These are phyloP conservation scores for Lolium multiflorum DNA, from an alignment of 176 grass and related monocot genomes.

Conservation along the genomic window DNA sequence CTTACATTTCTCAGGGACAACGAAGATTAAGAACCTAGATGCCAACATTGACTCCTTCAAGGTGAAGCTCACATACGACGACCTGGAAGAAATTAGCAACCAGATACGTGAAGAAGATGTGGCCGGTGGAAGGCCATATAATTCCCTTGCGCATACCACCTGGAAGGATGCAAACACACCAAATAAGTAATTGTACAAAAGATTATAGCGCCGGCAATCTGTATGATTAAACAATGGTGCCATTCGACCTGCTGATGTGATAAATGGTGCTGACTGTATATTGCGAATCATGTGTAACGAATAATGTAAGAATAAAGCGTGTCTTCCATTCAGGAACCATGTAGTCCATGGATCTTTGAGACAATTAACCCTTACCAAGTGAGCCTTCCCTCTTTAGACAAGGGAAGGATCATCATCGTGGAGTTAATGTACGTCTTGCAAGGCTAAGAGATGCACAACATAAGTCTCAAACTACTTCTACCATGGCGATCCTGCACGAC, in stretches of 20 bases:
- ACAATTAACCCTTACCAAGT: too few relatives aligned
- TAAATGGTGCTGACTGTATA: background rate
- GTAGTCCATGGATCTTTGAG: too few relatives aligned
- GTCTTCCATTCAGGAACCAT: too few relatives aligned
- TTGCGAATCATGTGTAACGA: background rate
- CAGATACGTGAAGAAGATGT: slow-evolving; percentile 62
- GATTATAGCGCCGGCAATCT: background rate
- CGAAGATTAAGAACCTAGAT: slow-evolving; percentile 73
- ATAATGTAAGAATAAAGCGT: slow-evolving; percentile 29
- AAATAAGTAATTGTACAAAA: slow-evolving; percentile 20
- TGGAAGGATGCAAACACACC: slow-evolving; percentile 70
- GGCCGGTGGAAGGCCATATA: slow-evolving; percentile 54
- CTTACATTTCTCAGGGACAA: slow-evolving; percentile 56
- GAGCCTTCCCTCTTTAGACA: too few relatives aligned
- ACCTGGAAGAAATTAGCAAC: slow-evolving; percentile 61
- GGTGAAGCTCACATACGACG: slow-evolving; percentile 60
- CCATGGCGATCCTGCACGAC: too few relatives aligned
- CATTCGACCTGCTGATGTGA: background rate
- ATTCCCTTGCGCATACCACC: slow-evolving; percentile 22
- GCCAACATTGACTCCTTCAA: slow-evolving; percentile 66
- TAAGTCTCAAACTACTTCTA: too few relatives aligned
- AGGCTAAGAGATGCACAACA: too few relatives aligned
- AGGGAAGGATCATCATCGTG: too few relatives aligned
- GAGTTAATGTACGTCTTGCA: too few relatives aligned
- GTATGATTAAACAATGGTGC: background rate